Percentiles rank a stretch among this genome's conserved stretches.
Evolutionary conservation across 2,329 filamentous ascomycete species (phyloP).

Genomic region (Botryotinia convoluta): DNA sequence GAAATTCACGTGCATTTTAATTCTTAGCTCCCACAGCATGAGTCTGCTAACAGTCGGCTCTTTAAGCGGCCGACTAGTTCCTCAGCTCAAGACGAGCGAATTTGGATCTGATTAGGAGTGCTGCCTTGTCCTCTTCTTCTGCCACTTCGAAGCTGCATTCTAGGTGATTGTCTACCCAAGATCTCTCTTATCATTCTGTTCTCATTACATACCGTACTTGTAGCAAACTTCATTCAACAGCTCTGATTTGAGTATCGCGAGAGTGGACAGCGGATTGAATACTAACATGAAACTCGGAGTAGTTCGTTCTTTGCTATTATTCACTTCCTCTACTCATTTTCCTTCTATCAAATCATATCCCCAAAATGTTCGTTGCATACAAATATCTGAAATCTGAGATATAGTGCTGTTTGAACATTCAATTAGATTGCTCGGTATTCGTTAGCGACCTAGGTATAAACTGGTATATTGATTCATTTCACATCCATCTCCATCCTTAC

Average conservation of each 20-base stretch:
- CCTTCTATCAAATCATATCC: no score
- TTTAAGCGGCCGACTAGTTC: no score
- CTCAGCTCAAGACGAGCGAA: background rate
- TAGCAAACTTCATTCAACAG: background rate
- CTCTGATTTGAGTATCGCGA: no score
- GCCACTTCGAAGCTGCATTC: background rate
- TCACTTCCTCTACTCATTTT: no score
- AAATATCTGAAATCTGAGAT: no score
- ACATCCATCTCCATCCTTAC: background rate
- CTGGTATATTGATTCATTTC: background rate
- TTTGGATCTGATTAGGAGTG: background rate
- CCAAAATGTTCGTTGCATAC: background rate
- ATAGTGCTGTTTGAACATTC: background rate
- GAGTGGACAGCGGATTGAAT: background rate
- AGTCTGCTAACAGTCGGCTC: background rate
- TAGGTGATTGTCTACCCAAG: background rate
- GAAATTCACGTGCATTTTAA: background rate
- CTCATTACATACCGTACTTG: background rate
- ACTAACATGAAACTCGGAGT: background rate
- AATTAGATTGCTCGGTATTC: background rate
- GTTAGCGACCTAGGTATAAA: background rate
- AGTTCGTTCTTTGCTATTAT: background rate
- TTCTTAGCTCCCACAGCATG: no score
- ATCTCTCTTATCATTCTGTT: background rate
- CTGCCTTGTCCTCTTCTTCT: background rate